Evolutionary conservation across 2,329 filamentous ascomycete genomes (phyloP).

Genomic region (Fusarium goolgardi): DNA sequence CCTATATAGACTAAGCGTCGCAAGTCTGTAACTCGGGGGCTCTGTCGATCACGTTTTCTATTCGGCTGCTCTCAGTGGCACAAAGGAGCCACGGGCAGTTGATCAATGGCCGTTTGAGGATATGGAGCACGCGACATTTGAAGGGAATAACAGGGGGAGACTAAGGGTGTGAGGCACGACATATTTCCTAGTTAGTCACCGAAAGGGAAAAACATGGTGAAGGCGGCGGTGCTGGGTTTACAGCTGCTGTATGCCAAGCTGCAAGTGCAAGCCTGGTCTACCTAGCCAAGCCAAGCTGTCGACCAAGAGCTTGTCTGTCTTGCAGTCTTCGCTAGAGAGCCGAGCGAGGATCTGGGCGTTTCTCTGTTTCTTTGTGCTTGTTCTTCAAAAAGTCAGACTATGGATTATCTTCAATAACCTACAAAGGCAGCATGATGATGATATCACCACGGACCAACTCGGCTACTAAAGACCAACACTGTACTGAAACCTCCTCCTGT

Average conservation of each 20-base stretch:
- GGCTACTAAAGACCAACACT: not conserved
- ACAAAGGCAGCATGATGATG: not conserved
- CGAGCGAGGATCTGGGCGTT: not conserved
- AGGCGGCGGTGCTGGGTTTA: slow-evolving; percentile 2
- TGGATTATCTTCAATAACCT: too few relatives aligned
- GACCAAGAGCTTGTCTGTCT: slow-evolving; percentile 1
- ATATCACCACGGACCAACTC: not conserved
- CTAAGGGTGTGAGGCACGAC: slow-evolving; percentile 33
- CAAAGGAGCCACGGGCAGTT: not conserved
- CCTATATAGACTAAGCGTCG: not conserved
- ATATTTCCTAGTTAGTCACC: slow-evolving; percentile 41
- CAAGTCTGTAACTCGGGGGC: slow-evolving; percentile 13
- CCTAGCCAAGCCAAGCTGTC: not conserved
- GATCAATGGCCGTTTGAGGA: slow-evolving; percentile 5
- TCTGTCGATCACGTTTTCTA: slow-evolving; percentile 13
- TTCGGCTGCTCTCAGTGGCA: not conserved
- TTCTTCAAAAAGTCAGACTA: not conserved
- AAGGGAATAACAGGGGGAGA: slow-evolving; percentile 6
- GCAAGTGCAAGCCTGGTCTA: not conserved
- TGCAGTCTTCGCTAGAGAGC: slow-evolving; percentile 1
- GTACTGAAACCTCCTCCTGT: not conserved
- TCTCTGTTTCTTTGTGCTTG: not conserved
- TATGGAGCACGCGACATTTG: slow-evolving; percentile 8
- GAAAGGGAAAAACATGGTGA: slow-evolving; percentile 16
- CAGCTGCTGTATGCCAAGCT: slow-evolving; percentile 25